A percentile compares a stretch with the other conserved stretches of the same genome.
phyloP scores from a whole-genome alignment of 148 eudicot species.

The Spergularia bocconei region DNA sequence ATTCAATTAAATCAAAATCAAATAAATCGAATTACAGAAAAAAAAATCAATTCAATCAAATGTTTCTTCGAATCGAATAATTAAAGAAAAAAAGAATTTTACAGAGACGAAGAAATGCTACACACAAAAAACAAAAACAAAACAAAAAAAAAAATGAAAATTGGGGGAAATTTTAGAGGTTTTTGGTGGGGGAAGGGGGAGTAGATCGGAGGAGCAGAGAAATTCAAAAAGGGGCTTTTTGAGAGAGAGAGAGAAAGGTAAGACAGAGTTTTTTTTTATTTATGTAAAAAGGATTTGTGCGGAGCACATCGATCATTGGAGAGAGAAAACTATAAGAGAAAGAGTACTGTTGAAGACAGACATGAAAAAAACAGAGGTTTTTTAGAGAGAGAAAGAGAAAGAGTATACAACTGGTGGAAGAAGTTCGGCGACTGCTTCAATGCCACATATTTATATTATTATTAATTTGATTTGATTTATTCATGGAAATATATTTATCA shows the following conservation, averaged over 20 bases:
- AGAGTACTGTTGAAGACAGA: neutral
- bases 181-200: slow-evolving; percentile 15
- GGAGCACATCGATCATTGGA: slow-evolving; percentile 17
- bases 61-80: neutral
- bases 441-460: slow-evolving; percentile 11
- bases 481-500: too few species aligned
- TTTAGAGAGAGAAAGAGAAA: too few species aligned
- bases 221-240: slow-evolving; percentile 24
- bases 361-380: neutral
- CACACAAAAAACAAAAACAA: neutral
- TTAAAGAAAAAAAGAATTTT: neutral
- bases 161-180: neutral
- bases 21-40: too few species aligned
- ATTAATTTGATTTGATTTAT: too few species aligned
- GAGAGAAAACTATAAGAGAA: slow-evolving; percentile 2
- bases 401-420: neutral
- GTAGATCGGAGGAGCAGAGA: slow-evolving; percentile 23
- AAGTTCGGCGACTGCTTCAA: slow-evolving; percentile 25
- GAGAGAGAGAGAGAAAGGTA: slow-evolving; percentile 16
- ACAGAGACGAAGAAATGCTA: neutral
- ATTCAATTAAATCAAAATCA: neutral
- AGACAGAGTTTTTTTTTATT: slow-evolving; percentile 5
- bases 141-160: neutral
- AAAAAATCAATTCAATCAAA: neutral
- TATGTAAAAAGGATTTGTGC: slow-evolving; percentile 10